phyloP scores from a whole-genome alignment of 768 basidiomycete species.

The Boletus pseudopeckii region DNA sequence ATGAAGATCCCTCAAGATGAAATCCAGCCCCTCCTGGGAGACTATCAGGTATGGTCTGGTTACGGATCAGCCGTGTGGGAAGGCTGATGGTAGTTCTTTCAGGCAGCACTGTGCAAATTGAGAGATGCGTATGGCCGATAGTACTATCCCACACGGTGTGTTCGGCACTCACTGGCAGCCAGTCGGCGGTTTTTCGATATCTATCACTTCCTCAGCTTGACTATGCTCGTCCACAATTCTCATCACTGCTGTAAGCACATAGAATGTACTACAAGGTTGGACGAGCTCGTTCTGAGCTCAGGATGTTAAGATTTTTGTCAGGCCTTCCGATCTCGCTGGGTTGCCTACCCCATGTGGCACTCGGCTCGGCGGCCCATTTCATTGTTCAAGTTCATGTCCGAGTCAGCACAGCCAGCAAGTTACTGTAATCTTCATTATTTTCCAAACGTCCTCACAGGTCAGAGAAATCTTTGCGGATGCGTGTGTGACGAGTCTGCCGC shows the following conservation, averaged over 20 bases:
- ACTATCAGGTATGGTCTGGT: conserved; percentile 60
- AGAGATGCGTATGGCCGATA: conserved; percentile 26
- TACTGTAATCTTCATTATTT: no score
- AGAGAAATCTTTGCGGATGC: no score
- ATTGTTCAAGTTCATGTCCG: no score
- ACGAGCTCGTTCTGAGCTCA: not conserved
- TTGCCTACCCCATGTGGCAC: no score
- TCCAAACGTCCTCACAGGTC: no score
- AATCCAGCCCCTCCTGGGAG: conserved; percentile 47
- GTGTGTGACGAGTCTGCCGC: no score
- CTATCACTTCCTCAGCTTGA: not conserved
- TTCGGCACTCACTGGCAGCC: not conserved
- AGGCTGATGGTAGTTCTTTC: conserved; percentile 4
- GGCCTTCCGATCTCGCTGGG: no score
- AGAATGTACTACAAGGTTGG: not conserved
- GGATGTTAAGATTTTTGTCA: no score
- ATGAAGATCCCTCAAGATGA: conserved; percentile 62
- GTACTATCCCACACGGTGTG: not conserved
- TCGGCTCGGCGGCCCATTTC: no score
- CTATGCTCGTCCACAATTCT: not conserved
- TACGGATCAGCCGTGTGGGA: not conserved
- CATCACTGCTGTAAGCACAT: not conserved
- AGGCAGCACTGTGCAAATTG: conserved; percentile 30
- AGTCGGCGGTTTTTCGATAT: not conserved
- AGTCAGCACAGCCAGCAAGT: no score